Percentiles rank a stretch among this genome's conserved stretches.
These are phyloP conservation scores for Lentinula lateritia DNA, from an alignment of 768 basidiomycete genomes.

Conservation along the genomic window DNA sequence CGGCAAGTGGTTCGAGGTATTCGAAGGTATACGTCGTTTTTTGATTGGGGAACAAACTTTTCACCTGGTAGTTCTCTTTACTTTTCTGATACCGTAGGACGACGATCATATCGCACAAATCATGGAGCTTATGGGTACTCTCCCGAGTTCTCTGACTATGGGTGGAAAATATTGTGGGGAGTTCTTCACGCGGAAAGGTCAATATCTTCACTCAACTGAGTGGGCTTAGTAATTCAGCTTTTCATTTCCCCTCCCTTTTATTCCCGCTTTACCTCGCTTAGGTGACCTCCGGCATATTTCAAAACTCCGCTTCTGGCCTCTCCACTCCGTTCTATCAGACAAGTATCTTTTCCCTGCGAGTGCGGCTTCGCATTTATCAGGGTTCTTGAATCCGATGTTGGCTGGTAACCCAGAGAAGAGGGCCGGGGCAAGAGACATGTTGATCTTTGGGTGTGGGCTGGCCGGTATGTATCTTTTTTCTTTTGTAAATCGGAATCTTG, in stretches of 20 bases:
- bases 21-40: constrained; percentile 44
- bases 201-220: constrained; percentile 13
- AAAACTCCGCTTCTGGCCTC: constrained; percentile 90
- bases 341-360: constrained; percentile 89
- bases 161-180: constrained; percentile 91
- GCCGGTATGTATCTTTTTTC: constrained; percentile 24
- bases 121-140: constrained; percentile 90
- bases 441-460: background rate
- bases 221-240: no score
- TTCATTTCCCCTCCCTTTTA: background rate
- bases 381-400: constrained; percentile 88
- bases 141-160: constrained; percentile 78
- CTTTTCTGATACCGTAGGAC: constrained; percentile 31
- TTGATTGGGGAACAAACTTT: background rate
- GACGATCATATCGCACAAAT: constrained; percentile 98
- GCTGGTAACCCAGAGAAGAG: constrained; percentile 82
- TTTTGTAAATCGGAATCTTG: no score
- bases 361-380: constrained; percentile 76
- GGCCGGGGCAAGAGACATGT: constrained; percentile 73
- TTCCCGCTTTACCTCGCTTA: constrained; percentile 9
- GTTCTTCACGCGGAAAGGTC: constrained; percentile 95
- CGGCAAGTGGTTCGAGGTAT: constrained; percentile 89
- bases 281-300: constrained; percentile 90
- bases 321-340: constrained; percentile 78
- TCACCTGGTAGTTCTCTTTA: background rate